phyloP scores from a whole-genome alignment of 148 eudicot genomes.

The Mesembryanthemum crystallinum region DNA sequence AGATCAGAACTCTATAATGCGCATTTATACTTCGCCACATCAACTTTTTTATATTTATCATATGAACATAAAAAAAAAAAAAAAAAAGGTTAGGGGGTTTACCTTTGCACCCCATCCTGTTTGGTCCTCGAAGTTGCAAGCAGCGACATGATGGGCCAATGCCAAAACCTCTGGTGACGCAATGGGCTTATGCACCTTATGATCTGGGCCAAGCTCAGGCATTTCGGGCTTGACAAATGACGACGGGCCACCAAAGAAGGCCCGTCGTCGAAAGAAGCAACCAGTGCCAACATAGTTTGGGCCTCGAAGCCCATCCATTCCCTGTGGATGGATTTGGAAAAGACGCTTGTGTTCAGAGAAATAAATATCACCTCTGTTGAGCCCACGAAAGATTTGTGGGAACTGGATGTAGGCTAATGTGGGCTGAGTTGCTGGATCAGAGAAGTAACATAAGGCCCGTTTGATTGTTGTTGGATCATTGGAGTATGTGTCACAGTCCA shows the following conservation, averaged over 20 bases:
- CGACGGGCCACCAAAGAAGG: conserved; percentile 49
- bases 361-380: conserved; percentile 59
- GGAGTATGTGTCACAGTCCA: conserved; percentile 82
- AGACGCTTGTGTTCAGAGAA: conserved; percentile 46
- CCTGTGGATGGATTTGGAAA: conserved; percentile 44
- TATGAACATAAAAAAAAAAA: no score
- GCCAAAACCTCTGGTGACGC: conserved; percentile 23
- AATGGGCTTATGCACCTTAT: conserved; percentile 20
- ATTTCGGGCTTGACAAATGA: conserved; percentile 25
- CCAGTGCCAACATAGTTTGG: conserved; percentile 72
- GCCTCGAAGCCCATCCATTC: conserved; percentile 71
- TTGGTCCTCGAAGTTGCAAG: conserved; percentile 32
- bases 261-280: conserved; percentile 63
- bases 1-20: no score
- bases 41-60: no score
- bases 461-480: conserved; percentile 67
- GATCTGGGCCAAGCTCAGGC: conserved; percentile 28
- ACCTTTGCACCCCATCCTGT: conserved; percentile 53
- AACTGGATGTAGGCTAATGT: conserved; percentile 58
- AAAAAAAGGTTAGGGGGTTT: not conserved
- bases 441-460: conserved; percentile 55
- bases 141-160: conserved; percentile 38
- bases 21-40: no score
- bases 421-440: conserved; percentile 34
- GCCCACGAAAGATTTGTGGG: conserved; percentile 61